These are phyloP conservation scores for Rhodocollybia butyracea DNA, from an alignment of 768 basidiomycete genomes.

Conservation along the genomic window DNA sequence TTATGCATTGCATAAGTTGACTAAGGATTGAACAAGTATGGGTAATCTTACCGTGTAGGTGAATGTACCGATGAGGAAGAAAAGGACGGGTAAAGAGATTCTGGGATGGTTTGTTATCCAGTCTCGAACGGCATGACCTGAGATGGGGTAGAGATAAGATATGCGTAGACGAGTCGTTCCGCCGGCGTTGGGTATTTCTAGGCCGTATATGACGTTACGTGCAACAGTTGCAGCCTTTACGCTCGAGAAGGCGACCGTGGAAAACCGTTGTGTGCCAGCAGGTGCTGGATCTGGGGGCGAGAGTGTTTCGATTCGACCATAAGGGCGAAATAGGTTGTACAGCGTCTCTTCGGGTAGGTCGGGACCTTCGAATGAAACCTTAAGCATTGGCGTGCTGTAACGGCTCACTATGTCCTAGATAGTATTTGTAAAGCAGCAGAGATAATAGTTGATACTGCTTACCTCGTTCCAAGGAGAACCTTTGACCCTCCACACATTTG, in stretches of 20 bases:
- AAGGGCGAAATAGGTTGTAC: constrained; percentile 82
- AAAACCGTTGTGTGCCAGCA: constrained; percentile 62
- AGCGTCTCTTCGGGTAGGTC: constrained; percentile 79
- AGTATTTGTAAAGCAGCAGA: neutral
- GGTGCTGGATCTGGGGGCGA: constrained; percentile 55
- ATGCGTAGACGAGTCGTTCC: constrained; percentile 37
- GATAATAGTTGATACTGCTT: constrained; percentile 7
- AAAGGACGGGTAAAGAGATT: constrained; percentile 73
- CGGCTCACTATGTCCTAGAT: constrained; percentile 46
- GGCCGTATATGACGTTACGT: constrained; percentile 76
- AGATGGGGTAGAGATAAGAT: constrained; percentile 61
- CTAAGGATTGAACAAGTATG: neutral
- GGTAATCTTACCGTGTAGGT: constrained; percentile 71
- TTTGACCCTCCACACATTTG: constrained; percentile 68
- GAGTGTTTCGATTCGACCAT: constrained; percentile 75
- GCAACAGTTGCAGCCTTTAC: constrained; percentile 75
- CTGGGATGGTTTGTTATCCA: constrained; percentile 88
- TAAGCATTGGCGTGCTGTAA: constrained; percentile 69
- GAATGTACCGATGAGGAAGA: constrained; percentile 86
- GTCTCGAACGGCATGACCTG: constrained; percentile 62
- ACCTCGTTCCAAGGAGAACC: constrained; percentile 85
- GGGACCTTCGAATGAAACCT: constrained; percentile 85
- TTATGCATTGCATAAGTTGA: constrained; percentile 25
- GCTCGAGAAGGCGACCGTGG: constrained; percentile 59
- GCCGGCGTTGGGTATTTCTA: constrained; percentile 27